phyloP scores from a whole-genome alignment of 2,329 filamentous ascomycete species.

The Colletotrichum brevisporum region DNA sequence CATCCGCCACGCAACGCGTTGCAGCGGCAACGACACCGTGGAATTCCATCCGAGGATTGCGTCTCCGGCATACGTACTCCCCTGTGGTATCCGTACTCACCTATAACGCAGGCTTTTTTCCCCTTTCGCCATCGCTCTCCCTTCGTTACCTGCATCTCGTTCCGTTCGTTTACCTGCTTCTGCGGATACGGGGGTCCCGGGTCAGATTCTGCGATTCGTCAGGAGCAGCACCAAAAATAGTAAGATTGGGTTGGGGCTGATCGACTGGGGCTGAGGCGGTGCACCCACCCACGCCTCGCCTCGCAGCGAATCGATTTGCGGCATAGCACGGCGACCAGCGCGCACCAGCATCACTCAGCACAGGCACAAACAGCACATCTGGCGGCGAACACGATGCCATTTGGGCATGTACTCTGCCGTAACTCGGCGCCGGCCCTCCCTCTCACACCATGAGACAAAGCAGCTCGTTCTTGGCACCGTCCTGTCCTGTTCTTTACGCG shows the following conservation, averaged over 20 bases:
- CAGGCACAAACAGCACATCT: background rate
- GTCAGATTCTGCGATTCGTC: constrained; percentile 20
- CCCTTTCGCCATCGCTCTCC: background rate
- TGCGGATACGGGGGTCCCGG: constrained; percentile 22
- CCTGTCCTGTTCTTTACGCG: constrained; percentile 1
- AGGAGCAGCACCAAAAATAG: constrained; percentile 40
- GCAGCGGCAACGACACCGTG: constrained; percentile 10
- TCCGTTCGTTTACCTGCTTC: constrained; percentile 1
- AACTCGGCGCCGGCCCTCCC: constrained; percentile 9
- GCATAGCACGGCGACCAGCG: constrained; percentile 10
- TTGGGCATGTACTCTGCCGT: background rate
- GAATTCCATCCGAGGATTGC: constrained; percentile 27
- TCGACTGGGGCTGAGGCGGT: constrained; percentile 41
- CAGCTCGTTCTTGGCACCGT: constrained; percentile 1
- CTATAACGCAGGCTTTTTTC: background rate
- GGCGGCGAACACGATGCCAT: background rate
- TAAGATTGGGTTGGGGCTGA: constrained; percentile 41
- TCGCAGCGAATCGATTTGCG: constrained; percentile 22
- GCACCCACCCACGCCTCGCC: constrained; percentile 26
- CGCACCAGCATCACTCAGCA: background rate
- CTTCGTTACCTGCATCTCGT: constrained; percentile 14
- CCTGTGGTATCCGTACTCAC: background rate
- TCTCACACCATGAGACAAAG: constrained; percentile 11
- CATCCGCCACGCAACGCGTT: constrained; percentile 16
- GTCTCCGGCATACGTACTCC: background rate